Percentiles rank a stretch among this genome's conserved stretches.
phyloP scores from a whole-genome alignment of 352 stramenopile species.

The Phytophthora pluvialis region DNA sequence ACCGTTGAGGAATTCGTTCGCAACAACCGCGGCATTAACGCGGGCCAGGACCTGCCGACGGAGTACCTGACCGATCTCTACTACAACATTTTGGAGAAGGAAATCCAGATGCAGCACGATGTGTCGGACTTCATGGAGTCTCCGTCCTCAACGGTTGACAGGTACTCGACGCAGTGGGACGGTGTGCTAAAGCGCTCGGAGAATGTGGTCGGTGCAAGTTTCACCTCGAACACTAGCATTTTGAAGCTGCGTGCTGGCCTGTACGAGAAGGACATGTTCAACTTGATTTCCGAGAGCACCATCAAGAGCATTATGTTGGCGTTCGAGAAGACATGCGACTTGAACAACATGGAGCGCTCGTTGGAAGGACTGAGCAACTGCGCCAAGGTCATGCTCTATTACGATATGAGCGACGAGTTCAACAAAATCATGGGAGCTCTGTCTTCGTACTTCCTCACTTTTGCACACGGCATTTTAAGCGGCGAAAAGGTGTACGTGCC shows the following conservation, averaged over 20 bases:
- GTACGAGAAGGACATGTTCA: constrained; percentile 91
- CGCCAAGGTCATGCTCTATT: constrained; percentile 88
- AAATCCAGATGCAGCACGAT: constrained; percentile 92
- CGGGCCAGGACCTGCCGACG: constrained; percentile 69
- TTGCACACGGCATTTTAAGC: constrained; percentile 83
- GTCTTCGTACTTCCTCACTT: constrained; percentile 85
- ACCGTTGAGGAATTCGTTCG: constrained; percentile 86
- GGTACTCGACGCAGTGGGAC: constrained; percentile 90
- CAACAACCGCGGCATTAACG: constrained; percentile 90
- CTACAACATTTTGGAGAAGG: constrained; percentile 79
- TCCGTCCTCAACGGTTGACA: constrained; percentile 66
- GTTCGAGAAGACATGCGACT: constrained; percentile 86
- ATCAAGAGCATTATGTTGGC: constrained; percentile 84
- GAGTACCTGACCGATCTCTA: constrained; percentile 82
- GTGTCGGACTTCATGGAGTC: constrained; percentile 84
- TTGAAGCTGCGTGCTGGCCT: constrained; percentile 82
- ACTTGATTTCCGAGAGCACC: constrained; percentile 77
- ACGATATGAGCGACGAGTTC: constrained; percentile 79
- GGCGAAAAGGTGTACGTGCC: constrained; percentile 86
- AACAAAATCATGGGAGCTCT: constrained; percentile 86
- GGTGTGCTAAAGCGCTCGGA: constrained; percentile 86
- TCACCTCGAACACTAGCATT: constrained; percentile 88
- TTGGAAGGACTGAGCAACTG: constrained; percentile 85
- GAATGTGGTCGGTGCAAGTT: constrained; percentile 88
- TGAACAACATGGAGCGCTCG: constrained; percentile 85